These are phyloP conservation scores for Ogataea nonfermentans DNA, from an alignment of 805 yeast genomes.

Conservation along the genomic window DNA sequence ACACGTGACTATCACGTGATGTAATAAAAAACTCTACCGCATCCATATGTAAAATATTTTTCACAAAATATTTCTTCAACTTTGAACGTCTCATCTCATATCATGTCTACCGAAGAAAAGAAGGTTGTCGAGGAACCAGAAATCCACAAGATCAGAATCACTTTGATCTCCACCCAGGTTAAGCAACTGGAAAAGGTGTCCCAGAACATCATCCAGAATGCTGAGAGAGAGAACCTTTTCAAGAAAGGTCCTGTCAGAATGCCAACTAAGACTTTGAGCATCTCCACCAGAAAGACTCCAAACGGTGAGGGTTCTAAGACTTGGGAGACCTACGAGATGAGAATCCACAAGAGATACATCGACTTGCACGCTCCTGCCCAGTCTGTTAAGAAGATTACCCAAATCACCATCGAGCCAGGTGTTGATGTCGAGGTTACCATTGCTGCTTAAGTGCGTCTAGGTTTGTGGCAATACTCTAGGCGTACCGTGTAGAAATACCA, in stretches of 20 bases:
- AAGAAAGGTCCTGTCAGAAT: slow-evolving; percentile 99
- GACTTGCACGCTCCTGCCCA: slow-evolving; percentile 97
- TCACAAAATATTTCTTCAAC: slow-evolving; percentile 17
- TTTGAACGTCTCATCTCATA: slow-evolving; percentile 37
- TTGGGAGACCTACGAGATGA: slow-evolving; percentile 99
- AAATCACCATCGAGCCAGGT: slow-evolving; percentile 98
- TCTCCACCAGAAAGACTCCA: slow-evolving; percentile 99
- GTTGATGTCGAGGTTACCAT: slow-evolving; percentile 95
- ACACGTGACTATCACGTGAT: slow-evolving; percentile 15
- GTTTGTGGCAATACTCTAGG: slow-evolving; percentile 43
- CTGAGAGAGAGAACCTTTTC: slow-evolving; percentile 74
- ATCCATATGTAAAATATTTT: slow-evolving; percentile 1
- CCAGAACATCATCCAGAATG: slow-evolving; percentile 83
- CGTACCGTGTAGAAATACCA: slow-evolving; percentile 50
- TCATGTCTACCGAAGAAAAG: slow-evolving; percentile 81
- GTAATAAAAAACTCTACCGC: not conserved
- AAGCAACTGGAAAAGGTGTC: slow-evolving; percentile 97
- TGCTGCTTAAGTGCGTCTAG: slow-evolving; percentile 58
- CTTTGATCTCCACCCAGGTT: slow-evolving; percentile 98
- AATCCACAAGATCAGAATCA: slow-evolving; percentile 97
- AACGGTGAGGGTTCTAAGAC: slow-evolving; percentile 99
- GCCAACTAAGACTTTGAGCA: slow-evolving; percentile 98
- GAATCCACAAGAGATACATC: slow-evolving; percentile 99
- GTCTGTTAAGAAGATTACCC: slow-evolving; percentile 92
- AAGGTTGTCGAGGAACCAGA: slow-evolving; percentile 76